phyloP scores from a whole-genome alignment of 305 asterid genomes.

The Euphrasia arctica region DNA sequence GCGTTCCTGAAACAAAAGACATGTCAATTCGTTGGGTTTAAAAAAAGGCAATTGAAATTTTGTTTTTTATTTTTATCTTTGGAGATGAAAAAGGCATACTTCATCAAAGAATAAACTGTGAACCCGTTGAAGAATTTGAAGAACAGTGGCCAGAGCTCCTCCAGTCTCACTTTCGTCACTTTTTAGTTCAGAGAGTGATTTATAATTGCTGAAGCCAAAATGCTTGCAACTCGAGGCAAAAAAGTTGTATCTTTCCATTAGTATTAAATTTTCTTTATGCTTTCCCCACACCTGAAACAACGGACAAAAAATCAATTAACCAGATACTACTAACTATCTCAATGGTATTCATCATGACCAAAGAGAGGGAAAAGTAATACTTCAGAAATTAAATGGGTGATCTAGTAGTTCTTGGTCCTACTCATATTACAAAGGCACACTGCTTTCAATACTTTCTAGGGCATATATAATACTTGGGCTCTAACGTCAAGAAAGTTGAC shows the following conservation, averaged over 20 bases:
- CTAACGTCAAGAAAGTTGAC: neutral
- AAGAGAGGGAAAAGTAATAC: neutral
- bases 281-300: slow-evolving; percentile 79
- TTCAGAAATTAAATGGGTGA: slow-evolving; percentile 1
- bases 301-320: slow-evolving; percentile 14
- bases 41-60: neutral
- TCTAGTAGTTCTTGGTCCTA: neutral
- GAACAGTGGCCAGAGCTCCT: slow-evolving; percentile 70
- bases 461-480: no score
- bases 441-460: neutral
- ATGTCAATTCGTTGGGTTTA: slow-evolving; percentile 10
- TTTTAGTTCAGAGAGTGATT: slow-evolving; percentile 61
- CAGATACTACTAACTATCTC: slow-evolving; percentile 9
- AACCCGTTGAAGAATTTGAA: slow-evolving; percentile 54
- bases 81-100: slow-evolving; percentile 26
- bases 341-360: neutral
- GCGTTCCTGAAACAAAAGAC: slow-evolving; percentile 35
- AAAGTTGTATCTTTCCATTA: slow-evolving; percentile 91
- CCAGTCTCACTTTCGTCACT: slow-evolving; percentile 83
- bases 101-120: slow-evolving; percentile 53
- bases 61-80: neutral
- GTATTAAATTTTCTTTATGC: slow-evolving; percentile 75
- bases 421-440: neutral
- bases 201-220: slow-evolving; percentile 46
- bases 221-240: slow-evolving; percentile 86